These are phyloP conservation scores for Mimosa pudica DNA, from an alignment of 306 rosid genomes.

Conservation along the genomic window DNA sequence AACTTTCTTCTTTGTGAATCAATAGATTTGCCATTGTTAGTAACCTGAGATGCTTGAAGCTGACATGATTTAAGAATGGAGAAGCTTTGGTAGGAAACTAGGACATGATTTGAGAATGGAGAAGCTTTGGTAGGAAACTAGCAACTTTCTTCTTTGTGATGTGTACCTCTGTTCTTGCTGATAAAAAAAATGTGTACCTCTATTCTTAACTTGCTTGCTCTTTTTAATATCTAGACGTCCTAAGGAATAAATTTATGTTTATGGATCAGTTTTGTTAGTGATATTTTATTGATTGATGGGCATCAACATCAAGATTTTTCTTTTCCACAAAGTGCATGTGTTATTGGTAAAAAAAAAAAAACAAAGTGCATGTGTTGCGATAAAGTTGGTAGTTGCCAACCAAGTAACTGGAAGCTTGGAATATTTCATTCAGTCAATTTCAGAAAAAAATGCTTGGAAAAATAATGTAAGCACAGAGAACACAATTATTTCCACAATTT, in stretches of 20 bases:
- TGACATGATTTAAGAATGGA: too few relatives aligned
- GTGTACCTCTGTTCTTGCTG: neutral
- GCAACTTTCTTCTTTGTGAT: neutral
- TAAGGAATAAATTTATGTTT: neutral
- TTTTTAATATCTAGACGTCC: neutral
- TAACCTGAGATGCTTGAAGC: neutral
- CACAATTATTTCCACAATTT: too few relatives aligned
- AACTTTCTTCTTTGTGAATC: too few relatives aligned
- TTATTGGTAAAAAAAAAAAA: too few relatives aligned
- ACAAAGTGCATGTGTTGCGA: neutral
- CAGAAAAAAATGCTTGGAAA: too few relatives aligned
- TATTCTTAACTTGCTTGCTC: neutral
- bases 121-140: neutral
- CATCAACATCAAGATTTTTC: neutral
- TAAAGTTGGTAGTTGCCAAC: neutral
- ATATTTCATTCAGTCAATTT: too few relatives aligned
- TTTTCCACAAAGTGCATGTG: too few relatives aligned
- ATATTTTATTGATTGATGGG: neutral
- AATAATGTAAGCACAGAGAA: too few relatives aligned
- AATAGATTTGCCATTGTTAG: slow-evolving; percentile 5
- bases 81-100: too few relatives aligned
- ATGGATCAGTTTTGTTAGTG: neutral
- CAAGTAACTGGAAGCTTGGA: too few relatives aligned
- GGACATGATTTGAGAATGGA: neutral
- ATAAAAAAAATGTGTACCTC: too few relatives aligned